These are phyloP conservation scores for Sextonia rubra DNA, from an alignment of 164 flowering plant genomes.

Conservation along the genomic window DNA sequence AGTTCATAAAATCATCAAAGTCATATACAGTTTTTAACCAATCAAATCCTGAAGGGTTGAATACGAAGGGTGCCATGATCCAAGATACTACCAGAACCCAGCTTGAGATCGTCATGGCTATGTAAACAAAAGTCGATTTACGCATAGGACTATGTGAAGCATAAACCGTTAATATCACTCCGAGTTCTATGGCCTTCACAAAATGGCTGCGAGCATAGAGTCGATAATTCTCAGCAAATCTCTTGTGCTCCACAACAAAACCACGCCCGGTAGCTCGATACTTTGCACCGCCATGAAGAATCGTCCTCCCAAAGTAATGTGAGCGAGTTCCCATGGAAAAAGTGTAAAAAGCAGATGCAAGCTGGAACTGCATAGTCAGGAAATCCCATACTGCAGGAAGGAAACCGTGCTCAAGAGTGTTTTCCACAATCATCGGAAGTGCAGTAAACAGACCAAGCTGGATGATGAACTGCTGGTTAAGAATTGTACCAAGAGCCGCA, in stretches of 20 bases:
- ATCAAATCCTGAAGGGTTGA: slow-evolving; percentile 98
- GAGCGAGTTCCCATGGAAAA: slow-evolving; percentile 90
- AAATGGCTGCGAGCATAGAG: slow-evolving; percentile 94
- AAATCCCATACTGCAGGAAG: slow-evolving; percentile 84
- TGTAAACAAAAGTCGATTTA: slow-evolving; percentile 57
- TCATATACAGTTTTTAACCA: slow-evolving; percentile 96
- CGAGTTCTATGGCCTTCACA: slow-evolving; percentile 89
- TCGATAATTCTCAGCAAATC: slow-evolving; percentile 87
- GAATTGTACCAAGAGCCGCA: slow-evolving; percentile 57
- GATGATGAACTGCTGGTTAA: slow-evolving; percentile 81
- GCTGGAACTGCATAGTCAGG: slow-evolving; percentile 86
- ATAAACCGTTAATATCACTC: slow-evolving; percentile 68
- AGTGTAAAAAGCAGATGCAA: slow-evolving; percentile 74
- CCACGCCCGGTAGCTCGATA: slow-evolving; percentile 98
- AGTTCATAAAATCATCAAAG: slow-evolving; percentile 78
- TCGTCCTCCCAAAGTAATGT: slow-evolving; percentile 89
- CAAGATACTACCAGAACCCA: slow-evolving; percentile 93
- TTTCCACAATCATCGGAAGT: slow-evolving; percentile 91
- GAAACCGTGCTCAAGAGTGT: slow-evolving; percentile 80
- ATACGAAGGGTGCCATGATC: slow-evolving; percentile 84
- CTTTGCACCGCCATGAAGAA: slow-evolving; percentile 98
- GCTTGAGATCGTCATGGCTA: slow-evolving; percentile 69
- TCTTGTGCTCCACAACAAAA: slow-evolving; percentile 88
- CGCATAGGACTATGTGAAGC: slow-evolving; percentile 62
- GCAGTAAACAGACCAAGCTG: slow-evolving; percentile 93